phyloP scores from a whole-genome alignment of 73 alveolate genomes.

The Tetrahymena elliotti region DNA sequence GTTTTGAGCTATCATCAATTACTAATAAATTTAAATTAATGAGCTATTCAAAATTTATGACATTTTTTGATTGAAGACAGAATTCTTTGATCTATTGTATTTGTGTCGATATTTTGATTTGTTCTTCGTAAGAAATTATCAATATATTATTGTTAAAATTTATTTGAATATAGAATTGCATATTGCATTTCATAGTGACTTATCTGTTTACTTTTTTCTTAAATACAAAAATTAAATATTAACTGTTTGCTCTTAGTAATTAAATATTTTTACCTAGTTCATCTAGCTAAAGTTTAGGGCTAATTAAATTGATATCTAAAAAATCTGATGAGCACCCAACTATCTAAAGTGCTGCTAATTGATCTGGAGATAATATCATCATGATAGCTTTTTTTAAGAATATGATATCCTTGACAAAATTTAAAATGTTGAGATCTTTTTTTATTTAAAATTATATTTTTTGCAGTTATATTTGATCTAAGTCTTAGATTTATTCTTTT shows the following conservation, averaged over 20 bases:
- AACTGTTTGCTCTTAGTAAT: no score
- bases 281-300: not conserved
- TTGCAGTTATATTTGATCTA: no score
- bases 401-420: not conserved
- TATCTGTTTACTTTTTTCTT: not conserved
- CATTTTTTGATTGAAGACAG: not conserved
- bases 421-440: not conserved
- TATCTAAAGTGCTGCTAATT: not conserved
- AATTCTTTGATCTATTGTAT: not conserved
- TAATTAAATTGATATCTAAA: not conserved
- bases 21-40: no score
- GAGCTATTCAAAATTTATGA: not conserved
- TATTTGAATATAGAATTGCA: not conserved
- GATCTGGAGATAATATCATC: not conserved
- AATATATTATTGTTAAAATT: no score
- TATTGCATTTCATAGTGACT: not conserved
- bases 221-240: no score
- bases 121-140: no score
- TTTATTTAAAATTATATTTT: no score
- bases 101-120: no score
- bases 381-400: not conserved
- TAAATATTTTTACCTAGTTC: not conserved
- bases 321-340: not conserved
- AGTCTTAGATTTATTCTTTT: not conserved
- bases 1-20: no score